Percentiles rank a stretch among this genome's conserved stretches.
phyloP scores from a whole-genome alignment of 2,329 filamentous ascomycete genomes.

The Hypocreales sp. region DNA sequence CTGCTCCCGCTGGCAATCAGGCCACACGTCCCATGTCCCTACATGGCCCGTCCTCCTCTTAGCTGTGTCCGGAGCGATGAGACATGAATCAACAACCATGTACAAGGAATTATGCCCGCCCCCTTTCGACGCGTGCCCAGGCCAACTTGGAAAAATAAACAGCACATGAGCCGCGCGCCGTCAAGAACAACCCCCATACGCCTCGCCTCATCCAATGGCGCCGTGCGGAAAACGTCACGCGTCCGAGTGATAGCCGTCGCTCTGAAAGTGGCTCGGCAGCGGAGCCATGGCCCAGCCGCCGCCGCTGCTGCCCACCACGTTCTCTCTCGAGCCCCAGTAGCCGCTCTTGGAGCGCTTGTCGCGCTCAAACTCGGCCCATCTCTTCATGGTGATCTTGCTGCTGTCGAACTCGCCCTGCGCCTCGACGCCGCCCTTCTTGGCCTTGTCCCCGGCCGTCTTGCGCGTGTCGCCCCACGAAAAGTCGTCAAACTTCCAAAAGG shows the following conservation, averaged over 20 bases:
- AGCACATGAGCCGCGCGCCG: too few relatives aligned
- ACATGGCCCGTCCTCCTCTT: too few relatives aligned
- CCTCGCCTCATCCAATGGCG: too few relatives aligned
- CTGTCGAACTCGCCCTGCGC: slow-evolving; percentile 95
- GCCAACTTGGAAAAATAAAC: too few relatives aligned
- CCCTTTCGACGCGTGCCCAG: too few relatives aligned
- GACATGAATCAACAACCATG: too few relatives aligned
- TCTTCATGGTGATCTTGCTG: slow-evolving; percentile 98
- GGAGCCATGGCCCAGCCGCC: slow-evolving; percentile 25
- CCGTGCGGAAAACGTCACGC: too few relatives aligned
- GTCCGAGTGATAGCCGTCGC: slow-evolving; percentile 41
- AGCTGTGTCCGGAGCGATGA: too few relatives aligned
- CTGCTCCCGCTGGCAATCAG: too few relatives aligned
- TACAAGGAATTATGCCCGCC: too few relatives aligned
- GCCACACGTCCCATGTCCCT: too few relatives aligned
- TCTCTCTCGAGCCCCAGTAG: slow-evolving; percentile 38
- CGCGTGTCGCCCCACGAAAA: slow-evolving; percentile 98
- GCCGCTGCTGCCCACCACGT: slow-evolving; percentile 22
- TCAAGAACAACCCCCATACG: too few relatives aligned
- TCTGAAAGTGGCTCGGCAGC: slow-evolving; percentile 25
- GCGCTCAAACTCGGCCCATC: slow-evolving; percentile 91
- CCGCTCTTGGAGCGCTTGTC: slow-evolving; percentile 35
- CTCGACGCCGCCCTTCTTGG: slow-evolving; percentile 73
- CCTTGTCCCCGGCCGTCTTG: slow-evolving; percentile 83
- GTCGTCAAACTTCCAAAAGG: slow-evolving; percentile 99